Conservation (phyloP, 2,329 filamentous ascomycete species). For the Pyricularia sp. region DNA sequence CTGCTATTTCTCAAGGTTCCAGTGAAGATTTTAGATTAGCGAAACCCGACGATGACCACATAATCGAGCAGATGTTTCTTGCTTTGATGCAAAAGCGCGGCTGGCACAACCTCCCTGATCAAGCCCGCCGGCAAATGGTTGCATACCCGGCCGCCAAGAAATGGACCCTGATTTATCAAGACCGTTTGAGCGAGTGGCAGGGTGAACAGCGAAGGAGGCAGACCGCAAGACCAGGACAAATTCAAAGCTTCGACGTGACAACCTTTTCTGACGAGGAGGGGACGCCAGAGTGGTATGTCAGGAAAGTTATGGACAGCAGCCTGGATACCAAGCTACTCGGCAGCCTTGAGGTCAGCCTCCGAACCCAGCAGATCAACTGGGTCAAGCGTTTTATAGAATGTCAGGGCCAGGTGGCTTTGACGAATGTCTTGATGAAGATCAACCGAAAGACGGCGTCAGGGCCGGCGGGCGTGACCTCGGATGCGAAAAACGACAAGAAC, state of each 20-base stretch:
- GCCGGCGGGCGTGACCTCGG: constrained; percentile 47
- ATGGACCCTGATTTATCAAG: constrained; percentile 94
- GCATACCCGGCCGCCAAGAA: constrained; percentile 91
- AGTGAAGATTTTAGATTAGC: constrained; percentile 48
- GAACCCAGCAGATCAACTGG: constrained; percentile 96
- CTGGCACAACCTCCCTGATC: constrained; percentile 93
- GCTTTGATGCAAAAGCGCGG: constrained; percentile 94
- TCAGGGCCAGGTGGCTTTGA: constrained; percentile 90
- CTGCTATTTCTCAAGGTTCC: constrained; percentile 15
- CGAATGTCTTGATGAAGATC: constrained; percentile 85
- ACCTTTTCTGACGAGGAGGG: constrained; percentile 84
- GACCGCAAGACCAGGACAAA: constrained; percentile 59
- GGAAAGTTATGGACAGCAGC: constrained; percentile 89
- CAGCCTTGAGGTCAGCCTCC: constrained; percentile 83
- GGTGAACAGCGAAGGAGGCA: constrained; percentile 81
- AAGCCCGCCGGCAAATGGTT: constrained; percentile 89
- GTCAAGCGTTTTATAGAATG: constrained; percentile 94
- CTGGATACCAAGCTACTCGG: constrained; percentile 85
- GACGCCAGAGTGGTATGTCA: constrained; percentile 95
- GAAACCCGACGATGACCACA: constrained; percentile 63
- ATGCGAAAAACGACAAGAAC: constrained; percentile 54
- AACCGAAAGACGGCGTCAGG: constrained; percentile 74
- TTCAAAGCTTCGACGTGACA: constrained; percentile 55
- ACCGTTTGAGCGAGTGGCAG: constrained; percentile 85
- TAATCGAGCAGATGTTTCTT: constrained; percentile 85